Conservation (phyloP, 1,284 basidiomycete genomes). For the Cutaneotrichosporon mucoides region DNA sequence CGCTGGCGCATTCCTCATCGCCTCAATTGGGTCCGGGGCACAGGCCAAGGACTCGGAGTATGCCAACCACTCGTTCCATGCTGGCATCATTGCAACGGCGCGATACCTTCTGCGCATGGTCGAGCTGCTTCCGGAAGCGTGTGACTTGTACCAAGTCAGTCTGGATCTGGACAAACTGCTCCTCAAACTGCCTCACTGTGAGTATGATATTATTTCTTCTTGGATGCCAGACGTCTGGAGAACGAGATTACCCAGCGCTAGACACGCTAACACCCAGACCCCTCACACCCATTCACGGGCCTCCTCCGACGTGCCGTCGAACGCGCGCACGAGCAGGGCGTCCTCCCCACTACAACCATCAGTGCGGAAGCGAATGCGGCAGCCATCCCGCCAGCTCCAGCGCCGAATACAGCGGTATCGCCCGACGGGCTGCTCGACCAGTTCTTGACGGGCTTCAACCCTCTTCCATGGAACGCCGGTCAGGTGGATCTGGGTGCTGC, state of each 20-base stretch:
- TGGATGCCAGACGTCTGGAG: too few relatives aligned
- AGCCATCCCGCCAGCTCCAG: constrained; percentile 15
- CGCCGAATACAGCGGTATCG: not conserved
- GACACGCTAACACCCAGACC: constrained; percentile 1
- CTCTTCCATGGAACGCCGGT: constrained; percentile 12
- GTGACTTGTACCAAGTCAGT: constrained; percentile 15
- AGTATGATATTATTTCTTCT: not conserved
- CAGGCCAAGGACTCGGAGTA: constrained; percentile 11
- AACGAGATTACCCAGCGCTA: too few relatives aligned
- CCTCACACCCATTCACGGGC: constrained; percentile 6
- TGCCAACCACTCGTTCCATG: constrained; percentile 13
- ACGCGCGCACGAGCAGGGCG: constrained; percentile 4
- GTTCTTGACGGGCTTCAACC: constrained; percentile 12
- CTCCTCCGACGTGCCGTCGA: constrained; percentile 1
- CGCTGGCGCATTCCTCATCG: constrained; percentile 10
- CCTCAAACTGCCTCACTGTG: constrained; percentile 8
- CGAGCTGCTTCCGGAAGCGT: constrained; percentile 13
- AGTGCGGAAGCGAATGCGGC: constrained; percentile 4
- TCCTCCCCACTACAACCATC: constrained; percentile 8
- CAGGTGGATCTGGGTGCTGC: too few relatives aligned
- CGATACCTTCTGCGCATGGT: constrained; percentile 20
- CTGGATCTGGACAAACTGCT: constrained; percentile 17
- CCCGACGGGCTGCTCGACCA: not conserved
- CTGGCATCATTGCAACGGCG: constrained; percentile 16
- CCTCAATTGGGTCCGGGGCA: constrained; percentile 1